These are phyloP conservation scores for Ogataea methanolica DNA, from an alignment of 805 yeast genomes.

Conservation along the genomic window DNA sequence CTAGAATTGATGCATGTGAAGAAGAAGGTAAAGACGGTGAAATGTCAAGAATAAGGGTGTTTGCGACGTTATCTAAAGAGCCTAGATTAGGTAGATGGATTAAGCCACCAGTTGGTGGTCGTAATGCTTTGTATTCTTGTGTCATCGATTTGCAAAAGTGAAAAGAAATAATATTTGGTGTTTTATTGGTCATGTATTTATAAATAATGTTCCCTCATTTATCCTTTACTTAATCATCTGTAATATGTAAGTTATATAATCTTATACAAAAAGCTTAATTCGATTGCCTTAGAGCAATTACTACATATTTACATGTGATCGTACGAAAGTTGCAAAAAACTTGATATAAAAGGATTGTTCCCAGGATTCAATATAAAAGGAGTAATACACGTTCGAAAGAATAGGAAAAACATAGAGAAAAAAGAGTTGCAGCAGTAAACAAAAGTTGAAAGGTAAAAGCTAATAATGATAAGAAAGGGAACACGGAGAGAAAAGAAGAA, in stretches of 20 bases:
- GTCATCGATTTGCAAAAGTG: constrained; percentile 32
- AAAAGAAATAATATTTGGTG: neutral
- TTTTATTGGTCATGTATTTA: too few species aligned
- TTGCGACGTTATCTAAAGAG: constrained; percentile 76
- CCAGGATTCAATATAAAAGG: too few species aligned
- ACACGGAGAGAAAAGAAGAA: neutral
- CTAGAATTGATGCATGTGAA: constrained; percentile 51
- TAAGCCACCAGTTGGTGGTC: constrained; percentile 53
- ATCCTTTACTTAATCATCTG: too few species aligned
- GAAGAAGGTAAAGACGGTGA: constrained; percentile 41
- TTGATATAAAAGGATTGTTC: too few species aligned
- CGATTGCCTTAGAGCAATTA: neutral
- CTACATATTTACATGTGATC: too few species aligned
- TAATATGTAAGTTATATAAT: neutral
- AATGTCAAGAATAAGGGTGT: constrained; percentile 47
- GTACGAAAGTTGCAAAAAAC: too few species aligned
- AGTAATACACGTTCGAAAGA: neutral
- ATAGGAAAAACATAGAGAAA: neutral
- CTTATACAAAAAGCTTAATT: neutral
- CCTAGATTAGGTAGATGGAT: constrained; percentile 89
- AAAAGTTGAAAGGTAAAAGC: neutral
- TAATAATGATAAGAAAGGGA: neutral
- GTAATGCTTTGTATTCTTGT: constrained; percentile 67
- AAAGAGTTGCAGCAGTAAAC: constrained; percentile 1
- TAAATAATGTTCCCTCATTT: too few species aligned